Base-by-base conservation (phyloP, 371 early-diverging fungal genomes). In the Mucor sp. region DNA sequence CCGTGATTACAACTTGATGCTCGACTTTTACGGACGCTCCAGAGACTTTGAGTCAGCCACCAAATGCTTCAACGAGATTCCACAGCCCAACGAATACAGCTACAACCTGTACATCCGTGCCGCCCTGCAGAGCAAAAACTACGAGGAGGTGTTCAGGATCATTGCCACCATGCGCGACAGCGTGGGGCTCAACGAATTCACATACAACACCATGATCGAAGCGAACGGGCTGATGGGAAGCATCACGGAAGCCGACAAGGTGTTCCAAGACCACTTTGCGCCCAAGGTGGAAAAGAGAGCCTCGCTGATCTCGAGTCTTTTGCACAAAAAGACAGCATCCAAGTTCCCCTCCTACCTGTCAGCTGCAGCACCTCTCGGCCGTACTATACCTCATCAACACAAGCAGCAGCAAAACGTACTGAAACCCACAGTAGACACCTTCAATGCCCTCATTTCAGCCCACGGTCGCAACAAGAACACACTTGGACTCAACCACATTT, bases 1-100 rank as follows among this genome's bases (percentile, higher is more conserved):
- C 17, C 76, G 79, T 14, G 84, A 84, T 60, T 84, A 84, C 39
- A 80, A 81, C 58, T 70, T 82, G 25, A n/a, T 84, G 47, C 62
- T 84, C 21, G 76, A 77, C 3, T 77, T 79, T 50, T 78, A 71
- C 62, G 77, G 81, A 23, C 82, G 78, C 17, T 37, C 66, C 3
- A 58, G 68, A 4, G 79, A 81, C 44, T 78, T 76, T 73, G 58
- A 67, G 12, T 56, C 75, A 1, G 77, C 78, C 11, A 58, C 25
- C 19, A 50, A 68, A 4, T 60, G 69, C 8, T 80, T 77, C 76
- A 39, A 63, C 11, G 71, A 74, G 19, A 60, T 80, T 33, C 35
- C 64, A 9, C 25, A 63, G 21, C 69, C 69, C n/a, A 63, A 58
- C 21, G 30, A 58, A 30, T 76, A 77, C 59, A 78, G 72, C 17